These are phyloP conservation scores for Globisporangium emineosum DNA, from an alignment of 352 stramenopile species.

Conservation along the genomic window DNA sequence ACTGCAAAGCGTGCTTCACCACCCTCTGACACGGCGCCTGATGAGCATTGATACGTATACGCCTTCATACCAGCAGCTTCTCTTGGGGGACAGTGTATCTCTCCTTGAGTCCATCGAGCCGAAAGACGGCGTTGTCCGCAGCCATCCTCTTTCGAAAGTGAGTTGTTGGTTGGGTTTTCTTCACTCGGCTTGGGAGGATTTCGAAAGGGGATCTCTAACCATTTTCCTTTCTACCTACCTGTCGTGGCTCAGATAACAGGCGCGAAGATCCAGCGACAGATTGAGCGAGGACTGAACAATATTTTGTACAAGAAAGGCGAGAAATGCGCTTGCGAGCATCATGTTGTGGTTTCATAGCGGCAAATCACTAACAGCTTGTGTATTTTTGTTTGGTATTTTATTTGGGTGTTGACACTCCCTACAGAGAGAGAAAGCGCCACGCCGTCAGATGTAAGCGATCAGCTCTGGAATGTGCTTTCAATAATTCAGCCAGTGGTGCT, in stretches of 20 bases:
- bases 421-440: slow-evolving; percentile 39
- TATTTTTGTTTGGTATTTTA: neutral
- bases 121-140: neutral
- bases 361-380: neutral
- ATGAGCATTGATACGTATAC: slow-evolving; percentile 16
- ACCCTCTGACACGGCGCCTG: slow-evolving; percentile 25
- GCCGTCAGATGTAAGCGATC: slow-evolving; percentile 48
- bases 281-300: slow-evolving; percentile 48
- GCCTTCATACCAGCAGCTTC: slow-evolving; percentile 41
- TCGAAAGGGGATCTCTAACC: no score
- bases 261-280: slow-evolving; percentile 11
- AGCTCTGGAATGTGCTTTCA: neutral
- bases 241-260: neutral
- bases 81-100: slow-evolving; percentile 29
- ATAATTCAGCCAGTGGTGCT: neutral
- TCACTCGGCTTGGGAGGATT: neutral
- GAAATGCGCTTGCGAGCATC: neutral
- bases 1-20: slow-evolving; percentile 23
- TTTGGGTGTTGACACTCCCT: neutral
- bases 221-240: neutral
- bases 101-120: slow-evolving; percentile 53
- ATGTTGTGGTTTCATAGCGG: neutral
- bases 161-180: neutral
- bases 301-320: slow-evolving; percentile 37
- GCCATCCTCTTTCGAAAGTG: neutral